Conservation (phyloP, 768 basidiomycete genomes). For the Kwoniella sp. region DNA sequence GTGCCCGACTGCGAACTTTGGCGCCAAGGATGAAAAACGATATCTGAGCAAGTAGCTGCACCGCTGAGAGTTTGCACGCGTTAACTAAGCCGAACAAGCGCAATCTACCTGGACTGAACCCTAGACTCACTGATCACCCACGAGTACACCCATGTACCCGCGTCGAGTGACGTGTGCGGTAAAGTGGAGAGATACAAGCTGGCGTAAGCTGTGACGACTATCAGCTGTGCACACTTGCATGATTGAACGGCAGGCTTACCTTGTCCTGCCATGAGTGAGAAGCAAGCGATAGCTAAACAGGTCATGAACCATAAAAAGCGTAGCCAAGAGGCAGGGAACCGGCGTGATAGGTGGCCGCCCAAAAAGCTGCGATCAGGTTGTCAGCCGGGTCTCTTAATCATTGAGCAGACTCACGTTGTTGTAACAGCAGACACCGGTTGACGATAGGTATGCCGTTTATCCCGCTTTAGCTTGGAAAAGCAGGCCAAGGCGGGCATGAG, state of each 20-base stretch:
- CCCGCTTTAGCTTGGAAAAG: conserved; percentile 52
- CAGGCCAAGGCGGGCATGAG: conserved; percentile 51
- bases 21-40: conserved; percentile 50
- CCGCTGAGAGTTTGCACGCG: conserved; percentile 29
- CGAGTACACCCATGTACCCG: conserved; percentile 52
- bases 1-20: conserved; percentile 51
- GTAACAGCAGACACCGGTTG: conserved; percentile 45
- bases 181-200: conserved; percentile 52
- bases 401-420: conserved; percentile 46
- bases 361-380: conserved; percentile 42
- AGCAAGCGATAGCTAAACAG: conserved; percentile 49
- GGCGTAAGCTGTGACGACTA: conserved; percentile 46
- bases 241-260: conserved; percentile 26
- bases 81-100: too few relatives aligned
- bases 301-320: conserved; percentile 54
- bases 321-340: conserved; percentile 52
- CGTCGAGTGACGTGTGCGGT: conserved; percentile 52
- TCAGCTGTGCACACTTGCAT: too few relatives aligned
- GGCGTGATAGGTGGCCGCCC: conserved; percentile 41
- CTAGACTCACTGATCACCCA: conserved; percentile 50
- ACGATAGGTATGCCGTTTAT: conserved; percentile 51
- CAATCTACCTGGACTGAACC: neutral
- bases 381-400: neutral
- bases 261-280: conserved; percentile 53
- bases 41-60: conserved; percentile 44